phyloP scores from a whole-genome alignment of 1,284 basidiomycete species.

The Golubevia sp. region DNA sequence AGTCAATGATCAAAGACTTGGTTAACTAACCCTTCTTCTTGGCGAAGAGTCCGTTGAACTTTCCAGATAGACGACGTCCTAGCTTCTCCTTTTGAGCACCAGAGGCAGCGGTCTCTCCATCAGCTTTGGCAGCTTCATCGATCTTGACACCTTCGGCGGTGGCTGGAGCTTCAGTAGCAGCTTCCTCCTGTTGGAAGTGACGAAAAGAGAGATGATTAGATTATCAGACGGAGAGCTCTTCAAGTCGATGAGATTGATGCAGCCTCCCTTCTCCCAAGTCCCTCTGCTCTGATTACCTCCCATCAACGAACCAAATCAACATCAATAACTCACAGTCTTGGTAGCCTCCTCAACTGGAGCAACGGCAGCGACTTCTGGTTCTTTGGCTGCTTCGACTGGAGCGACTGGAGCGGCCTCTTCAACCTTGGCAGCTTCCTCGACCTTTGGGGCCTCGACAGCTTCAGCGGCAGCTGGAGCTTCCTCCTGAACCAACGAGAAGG shows the following conservation, averaged over 20 bases:
- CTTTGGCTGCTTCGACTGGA: conserved; percentile 17
- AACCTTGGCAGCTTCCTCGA: conserved; percentile 4
- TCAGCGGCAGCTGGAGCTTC: no score
- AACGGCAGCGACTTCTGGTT: no score
- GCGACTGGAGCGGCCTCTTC: conserved; percentile 7
- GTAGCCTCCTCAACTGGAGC: conserved; percentile 12
- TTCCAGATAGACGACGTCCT: conserved; percentile 38
- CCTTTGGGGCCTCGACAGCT: neutral
- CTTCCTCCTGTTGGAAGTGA: conserved; percentile 4
- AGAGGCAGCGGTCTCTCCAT: conserved; percentile 23
- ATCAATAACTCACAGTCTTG: conserved; percentile 7
- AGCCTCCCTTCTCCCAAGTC: neutral
- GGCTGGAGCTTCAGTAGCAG: conserved; percentile 13
- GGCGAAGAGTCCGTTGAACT: conserved; percentile 42
- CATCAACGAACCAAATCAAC: neutral
- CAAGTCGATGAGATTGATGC: neutral
- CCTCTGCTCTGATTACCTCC: no score
- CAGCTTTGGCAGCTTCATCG: conserved; percentile 36
- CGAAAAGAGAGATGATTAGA: neutral
- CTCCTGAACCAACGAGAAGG: no score
- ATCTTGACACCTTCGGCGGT: conserved; percentile 39
- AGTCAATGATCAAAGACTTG: neutral
- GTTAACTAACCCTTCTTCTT: conserved; percentile 12
- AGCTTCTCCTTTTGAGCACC: conserved; percentile 41
- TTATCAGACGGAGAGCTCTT: neutral